These are phyloP conservation scores for Brassica balearica DNA, from an alignment of 441 rosid species.

Conservation along the genomic window DNA sequence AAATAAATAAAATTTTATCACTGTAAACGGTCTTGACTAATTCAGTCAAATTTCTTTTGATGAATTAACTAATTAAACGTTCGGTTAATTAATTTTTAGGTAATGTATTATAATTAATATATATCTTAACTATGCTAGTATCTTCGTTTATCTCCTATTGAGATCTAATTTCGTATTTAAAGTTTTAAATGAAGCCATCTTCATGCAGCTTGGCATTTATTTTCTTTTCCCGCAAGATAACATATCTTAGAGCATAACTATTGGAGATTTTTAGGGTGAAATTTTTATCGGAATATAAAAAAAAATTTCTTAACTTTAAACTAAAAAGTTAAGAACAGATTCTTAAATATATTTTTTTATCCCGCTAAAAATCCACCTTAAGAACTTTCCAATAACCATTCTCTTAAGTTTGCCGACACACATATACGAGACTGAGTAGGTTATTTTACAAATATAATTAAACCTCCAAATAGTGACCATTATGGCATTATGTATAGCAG, in stretches of 20 bases:
- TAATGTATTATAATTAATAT: neutral
- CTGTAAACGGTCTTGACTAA: constrained; percentile 42
- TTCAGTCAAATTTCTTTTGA: constrained; percentile 44
- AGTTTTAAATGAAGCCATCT: neutral
- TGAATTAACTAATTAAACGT: too few relatives aligned
- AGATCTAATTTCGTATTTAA: neutral
- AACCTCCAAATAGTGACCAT: neutral
- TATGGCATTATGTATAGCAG: neutral
- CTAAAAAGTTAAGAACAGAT: too few relatives aligned
- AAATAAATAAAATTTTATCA: constrained; percentile 4
- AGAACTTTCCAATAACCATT: too few relatives aligned
- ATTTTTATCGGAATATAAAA: too few relatives aligned
- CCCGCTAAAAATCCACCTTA: too few relatives aligned
- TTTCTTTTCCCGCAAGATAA: too few relatives aligned
- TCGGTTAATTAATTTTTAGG: too few relatives aligned
- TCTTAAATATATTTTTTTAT: too few relatives aligned
- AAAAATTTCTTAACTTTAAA: too few relatives aligned
- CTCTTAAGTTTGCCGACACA: too few relatives aligned
- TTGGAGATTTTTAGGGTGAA: too few relatives aligned
- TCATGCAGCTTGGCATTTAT: constrained; percentile 5
- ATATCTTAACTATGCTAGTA: neutral
- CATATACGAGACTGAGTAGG: neutral
- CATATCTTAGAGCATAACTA: too few relatives aligned
- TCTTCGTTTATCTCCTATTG: neutral
- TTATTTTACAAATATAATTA: neutral